Base-by-base conservation (phyloP, 495 filamentous ascomycete species). In the Lindgomyces ingoldianus region DNA sequence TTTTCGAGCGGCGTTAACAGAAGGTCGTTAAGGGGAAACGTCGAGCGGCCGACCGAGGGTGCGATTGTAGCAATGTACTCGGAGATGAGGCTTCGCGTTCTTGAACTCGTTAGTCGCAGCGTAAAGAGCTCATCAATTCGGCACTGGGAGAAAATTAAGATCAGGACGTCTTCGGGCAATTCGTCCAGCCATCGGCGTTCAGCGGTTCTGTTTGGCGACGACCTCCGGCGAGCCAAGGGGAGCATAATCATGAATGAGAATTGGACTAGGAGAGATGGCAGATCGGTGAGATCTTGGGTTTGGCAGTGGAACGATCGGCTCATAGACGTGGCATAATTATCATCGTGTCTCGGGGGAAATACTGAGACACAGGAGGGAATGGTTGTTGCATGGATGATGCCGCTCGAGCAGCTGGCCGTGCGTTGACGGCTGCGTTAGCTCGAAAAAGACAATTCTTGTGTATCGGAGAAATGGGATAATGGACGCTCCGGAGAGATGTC, bases 161-260 rank as follows among this genome's bases (percentile, higher is more conserved):
- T 61, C 9, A 69, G 55, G 19, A 64, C 60, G 33, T 69, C 66
- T 47, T 69, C 66, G 11, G 66, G 66, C 11, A 64, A 60, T 4
- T 26, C 39, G 56, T 64, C 60, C 30, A 69, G 54, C 54, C 24
- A 55, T 21, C 9, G 19, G 10, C 55, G 54, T 1, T 65, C 33
- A 11, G 22, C 26, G 10, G 16, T n/a, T 33, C 22, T 8, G 24
- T 19, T 24, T 12, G 45, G 41, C 16, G 24, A 47, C 9, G 62
- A 11, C 56, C 27, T 39, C n/a, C 48, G 55, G 6, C 56, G 49
- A 1, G 24, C 25, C 48, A 46, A 50, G 6, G 55, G 25, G 25
- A 21, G n/a, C 60, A n/a, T n/a, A n/a, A n/a, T n/a, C n/a, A 62
- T 57, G 3, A 30, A 3, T n/a, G 21, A 2, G 12, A 3, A 3